A percentile compares a stretch with the other conserved stretches of the same genome.
Conservation (phyloP, 306 rosid species). For the Inga laurina region DNA sequence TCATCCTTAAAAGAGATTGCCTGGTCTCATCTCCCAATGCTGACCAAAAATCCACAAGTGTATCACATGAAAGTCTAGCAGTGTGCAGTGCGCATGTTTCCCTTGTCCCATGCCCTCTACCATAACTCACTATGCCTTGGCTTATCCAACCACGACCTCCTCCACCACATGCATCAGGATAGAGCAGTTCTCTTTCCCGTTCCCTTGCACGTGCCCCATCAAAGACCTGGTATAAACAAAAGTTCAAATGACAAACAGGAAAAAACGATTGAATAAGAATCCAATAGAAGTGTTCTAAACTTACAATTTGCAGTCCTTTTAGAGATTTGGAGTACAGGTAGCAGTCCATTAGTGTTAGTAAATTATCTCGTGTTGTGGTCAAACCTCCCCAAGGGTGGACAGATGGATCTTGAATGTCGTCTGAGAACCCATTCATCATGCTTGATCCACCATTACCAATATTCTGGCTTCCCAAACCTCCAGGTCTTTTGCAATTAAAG, state of each 20-base stretch:
- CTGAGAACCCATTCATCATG: slow-evolving; percentile 47
- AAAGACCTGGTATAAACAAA: slow-evolving; percentile 69
- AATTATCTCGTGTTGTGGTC: slow-evolving; percentile 82
- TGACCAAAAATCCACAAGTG: slow-evolving; percentile 96
- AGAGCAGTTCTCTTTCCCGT: slow-evolving; percentile 92
- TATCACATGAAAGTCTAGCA: slow-evolving; percentile 96
- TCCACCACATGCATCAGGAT: slow-evolving; percentile 99
- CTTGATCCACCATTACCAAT: slow-evolving; percentile 53
- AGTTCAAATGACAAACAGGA: slow-evolving; percentile 31
- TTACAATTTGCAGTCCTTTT: slow-evolving; percentile 87
- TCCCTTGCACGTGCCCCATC: slow-evolving; percentile 96
- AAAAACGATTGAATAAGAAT: neutral
- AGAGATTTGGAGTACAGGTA: slow-evolving; percentile 75
- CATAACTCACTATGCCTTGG: slow-evolving; percentile 85
- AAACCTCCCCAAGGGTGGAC: slow-evolving; percentile 99
- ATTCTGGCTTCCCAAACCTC: slow-evolving; percentile 58
- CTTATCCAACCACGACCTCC: slow-evolving; percentile 99
- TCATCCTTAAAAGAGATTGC: slow-evolving; percentile 92
- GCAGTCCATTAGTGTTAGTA: slow-evolving; percentile 85
- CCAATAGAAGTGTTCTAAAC: slow-evolving; percentile 20
- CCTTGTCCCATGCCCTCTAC: slow-evolving; percentile 97
- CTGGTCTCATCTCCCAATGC: slow-evolving; percentile 98
- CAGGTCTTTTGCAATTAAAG: slow-evolving; percentile 54
- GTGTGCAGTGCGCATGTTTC: slow-evolving; percentile 98
- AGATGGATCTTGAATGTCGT: slow-evolving; percentile 90